Evolutionary conservation across 495 filamentous ascomycete genomes (phyloP).

Genomic region (Penicillium soppii): DNA sequence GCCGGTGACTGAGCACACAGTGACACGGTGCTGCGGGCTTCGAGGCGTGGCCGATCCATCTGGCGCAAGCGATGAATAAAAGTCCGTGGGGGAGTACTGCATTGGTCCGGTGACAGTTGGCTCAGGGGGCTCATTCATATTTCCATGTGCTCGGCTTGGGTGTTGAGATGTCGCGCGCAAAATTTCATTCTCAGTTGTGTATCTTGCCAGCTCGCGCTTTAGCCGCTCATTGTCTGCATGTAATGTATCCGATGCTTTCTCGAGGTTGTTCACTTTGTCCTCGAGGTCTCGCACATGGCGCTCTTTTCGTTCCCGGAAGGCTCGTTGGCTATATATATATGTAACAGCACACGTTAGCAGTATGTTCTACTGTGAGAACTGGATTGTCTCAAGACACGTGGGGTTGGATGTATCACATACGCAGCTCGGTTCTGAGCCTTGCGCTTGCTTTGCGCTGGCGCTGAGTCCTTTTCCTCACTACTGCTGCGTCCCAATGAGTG

Average conservation of each 20-base stretch:
- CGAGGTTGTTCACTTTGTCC: constrained; percentile 73
- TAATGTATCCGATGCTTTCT: constrained; percentile 54
- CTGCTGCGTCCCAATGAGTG: constrained; percentile 35
- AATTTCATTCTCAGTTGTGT: constrained; percentile 89
- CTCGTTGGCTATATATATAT: constrained; percentile 68
- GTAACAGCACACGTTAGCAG: background rate
- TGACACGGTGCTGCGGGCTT: constrained; percentile 66
- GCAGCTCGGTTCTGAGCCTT: constrained; percentile 97
- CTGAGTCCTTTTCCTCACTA: constrained; percentile 66
- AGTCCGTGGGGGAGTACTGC: constrained; percentile 72
- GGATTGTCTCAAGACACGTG: background rate
- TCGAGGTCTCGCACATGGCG: constrained; percentile 91
- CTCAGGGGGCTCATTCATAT: constrained; percentile 21
- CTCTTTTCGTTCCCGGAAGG: constrained; percentile 96
- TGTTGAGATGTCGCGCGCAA: constrained; percentile 68
- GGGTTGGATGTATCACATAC: constrained; percentile 55
- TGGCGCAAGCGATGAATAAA: constrained; percentile 46
- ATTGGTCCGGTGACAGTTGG: constrained; percentile 61
- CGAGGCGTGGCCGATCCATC: constrained; percentile 15
- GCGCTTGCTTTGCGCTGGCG: constrained; percentile 78
- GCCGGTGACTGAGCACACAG: constrained; percentile 62
- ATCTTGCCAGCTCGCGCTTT: constrained; percentile 75
- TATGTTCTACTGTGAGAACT: background rate
- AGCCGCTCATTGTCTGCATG: constrained; percentile 80
- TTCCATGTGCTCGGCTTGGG: constrained; percentile 20